A percentile compares a stretch with the other conserved stretches of the same genome.
Conservation (phyloP, 2,329 filamentous ascomycete genomes). For the Neospermospora avenae region DNA sequence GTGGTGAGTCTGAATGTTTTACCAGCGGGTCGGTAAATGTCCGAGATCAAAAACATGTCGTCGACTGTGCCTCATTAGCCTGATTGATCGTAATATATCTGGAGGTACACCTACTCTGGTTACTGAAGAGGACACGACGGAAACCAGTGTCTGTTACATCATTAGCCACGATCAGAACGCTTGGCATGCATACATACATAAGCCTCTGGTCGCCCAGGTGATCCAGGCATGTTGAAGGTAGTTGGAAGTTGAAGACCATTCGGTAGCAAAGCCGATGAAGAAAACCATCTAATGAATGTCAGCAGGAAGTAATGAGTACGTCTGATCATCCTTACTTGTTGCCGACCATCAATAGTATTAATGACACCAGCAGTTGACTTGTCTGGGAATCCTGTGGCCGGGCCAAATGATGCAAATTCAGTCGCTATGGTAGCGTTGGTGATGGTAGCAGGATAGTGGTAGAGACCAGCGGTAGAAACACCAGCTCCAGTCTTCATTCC, state of each 20-base stretch:
- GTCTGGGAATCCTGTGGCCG: slow-evolving; percentile 39
- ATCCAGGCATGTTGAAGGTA: slow-evolving; percentile 61
- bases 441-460: slow-evolving; percentile 56
- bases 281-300: slow-evolving; percentile 48
- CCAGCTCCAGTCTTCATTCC: slow-evolving; percentile 49
- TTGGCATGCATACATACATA: slow-evolving; percentile 35
- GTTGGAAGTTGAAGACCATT: slow-evolving; percentile 48
- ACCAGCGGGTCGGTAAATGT: slow-evolving; percentile 47
- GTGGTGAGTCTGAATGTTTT: slow-evolving; percentile 47
- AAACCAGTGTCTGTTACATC: slow-evolving; percentile 26
- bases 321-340: slow-evolving; percentile 40
- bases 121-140: slow-evolving; percentile 28
- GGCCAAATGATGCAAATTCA: slow-evolving; percentile 51
- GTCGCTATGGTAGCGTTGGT: slow-evolving; percentile 50
- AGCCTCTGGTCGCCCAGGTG: slow-evolving; percentile 57
- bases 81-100: slow-evolving; percentile 11
- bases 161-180: not conserved
- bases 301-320: not conserved
- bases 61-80: slow-evolving; percentile 43
- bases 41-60: slow-evolving; percentile 56
- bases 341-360: slow-evolving; percentile 52
- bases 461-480: slow-evolving; percentile 50
- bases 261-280: slow-evolving; percentile 50
- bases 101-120: slow-evolving; percentile 22
- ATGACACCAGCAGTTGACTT: slow-evolving; percentile 54